Conservation (phyloP, 345 rosid species). For the Gossypium herbaceum region DNA sequence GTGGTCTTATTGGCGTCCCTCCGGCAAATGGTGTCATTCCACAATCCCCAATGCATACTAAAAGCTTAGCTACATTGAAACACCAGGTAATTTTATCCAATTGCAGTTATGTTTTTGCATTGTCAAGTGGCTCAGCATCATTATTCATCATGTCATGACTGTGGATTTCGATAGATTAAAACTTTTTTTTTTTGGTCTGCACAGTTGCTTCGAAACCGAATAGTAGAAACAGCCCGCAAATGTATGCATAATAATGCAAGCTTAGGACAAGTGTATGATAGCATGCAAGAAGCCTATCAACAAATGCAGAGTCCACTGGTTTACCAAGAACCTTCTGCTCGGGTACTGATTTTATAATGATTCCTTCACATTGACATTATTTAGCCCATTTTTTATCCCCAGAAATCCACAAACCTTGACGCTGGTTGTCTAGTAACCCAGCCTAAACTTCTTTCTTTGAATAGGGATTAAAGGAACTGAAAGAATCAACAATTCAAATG, state of each 20-base stretch:
- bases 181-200: not conserved
- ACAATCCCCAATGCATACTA: constrained; percentile 85
- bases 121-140: not conserved
- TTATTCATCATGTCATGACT: not conserved
- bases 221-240: constrained; percentile 57
- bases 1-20: constrained; percentile 78
- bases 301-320: constrained; percentile 67
- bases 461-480: constrained; percentile 66
- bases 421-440: not conserved
- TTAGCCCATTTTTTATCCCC: not conserved
- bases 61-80: constrained; percentile 73
- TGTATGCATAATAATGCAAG: constrained; percentile 52
- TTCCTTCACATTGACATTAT: not conserved
- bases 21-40: constrained; percentile 86
- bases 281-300: constrained; percentile 74
- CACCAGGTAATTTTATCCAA: constrained; percentile 49
- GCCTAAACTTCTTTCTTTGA: constrained; percentile 6
- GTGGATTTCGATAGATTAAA: not conserved
- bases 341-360: constrained; percentile 29
- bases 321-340: constrained; percentile 53
- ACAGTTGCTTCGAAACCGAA: constrained; percentile 67
- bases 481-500: constrained; percentile 56
- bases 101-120: not conserved
- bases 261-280: constrained; percentile 59
- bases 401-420: not conserved